phyloP scores from a whole-genome alignment of 306 rosid genomes.

The Acacia confusa region DNA sequence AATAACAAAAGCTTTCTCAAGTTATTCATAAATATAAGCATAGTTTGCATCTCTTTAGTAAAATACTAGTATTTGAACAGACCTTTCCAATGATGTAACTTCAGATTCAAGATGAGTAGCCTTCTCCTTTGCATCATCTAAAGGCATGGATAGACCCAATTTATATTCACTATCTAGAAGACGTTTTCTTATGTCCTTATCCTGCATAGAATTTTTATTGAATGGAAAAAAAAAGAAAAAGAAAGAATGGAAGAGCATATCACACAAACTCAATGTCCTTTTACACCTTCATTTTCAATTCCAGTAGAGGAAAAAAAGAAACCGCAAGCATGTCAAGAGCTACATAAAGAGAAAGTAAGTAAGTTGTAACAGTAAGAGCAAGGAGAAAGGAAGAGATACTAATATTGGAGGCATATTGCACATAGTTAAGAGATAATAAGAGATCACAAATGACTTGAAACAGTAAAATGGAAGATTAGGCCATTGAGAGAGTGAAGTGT shows the following conservation, averaged over 20 bases:
- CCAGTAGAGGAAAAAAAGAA: neutral
- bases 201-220: slow-evolving; percentile 43
- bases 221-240: neutral
- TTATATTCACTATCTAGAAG: slow-evolving; percentile 84
- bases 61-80: slow-evolving; percentile 19
- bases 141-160: slow-evolving; percentile 89
- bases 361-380: neutral
- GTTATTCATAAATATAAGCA: slow-evolving; percentile 5
- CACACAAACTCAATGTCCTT: neutral
- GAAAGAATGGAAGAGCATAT: neutral
- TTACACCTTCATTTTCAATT: neutral
- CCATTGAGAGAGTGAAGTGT: slow-evolving; percentile 7
- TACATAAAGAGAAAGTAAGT: neutral
- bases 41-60: neutral
- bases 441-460: neutral
- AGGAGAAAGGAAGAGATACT: neutral
- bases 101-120: slow-evolving; percentile 78
- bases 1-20: slow-evolving; percentile 9
- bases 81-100: slow-evolving; percentile 84
- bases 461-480: slow-evolving; percentile 10
- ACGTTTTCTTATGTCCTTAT: slow-evolving; percentile 69
- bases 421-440: neutral
- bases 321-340: neutral
- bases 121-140: slow-evolving; percentile 79
- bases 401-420: neutral